Base-by-base conservation (phyloP, 306 rosid genomes). In the Urtica urens region DNA sequence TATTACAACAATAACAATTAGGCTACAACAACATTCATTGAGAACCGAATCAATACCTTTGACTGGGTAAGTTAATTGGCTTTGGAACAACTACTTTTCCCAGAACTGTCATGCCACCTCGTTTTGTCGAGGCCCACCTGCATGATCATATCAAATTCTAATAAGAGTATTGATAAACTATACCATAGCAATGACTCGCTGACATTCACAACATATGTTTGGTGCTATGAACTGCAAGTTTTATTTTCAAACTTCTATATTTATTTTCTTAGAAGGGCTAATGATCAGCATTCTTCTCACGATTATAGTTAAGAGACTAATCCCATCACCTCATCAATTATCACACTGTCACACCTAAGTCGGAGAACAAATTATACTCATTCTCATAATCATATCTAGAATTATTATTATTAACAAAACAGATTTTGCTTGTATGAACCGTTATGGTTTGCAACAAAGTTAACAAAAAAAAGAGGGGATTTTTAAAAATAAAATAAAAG, bases 31-130 rank as follows among this genome's bases (percentile, higher is more conserved):
- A 17, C 22, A 57, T 33, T 40, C 10, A 54, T 58, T 35, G 50
- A 59, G 61, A 46, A 57, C 25, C 46, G 79, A 29, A n/a, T n/a
- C n/a, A n/a, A 61, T 78, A 92, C 99, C 80, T 92, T 70, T 85
- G 93, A 80, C 94, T 92, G 17, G 96, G 99, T 49, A 92, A 74
- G 70, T 92, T 86, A 35, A 86, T 63, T 49, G 99, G 99, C 64
- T 80, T 92, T 59, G 99, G 99, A 65, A 78, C 95, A 4, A 78
- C 80, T 54, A 92, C 93, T 73, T 80, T 92, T 67, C 99, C 99
- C 56, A 86, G 69, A 57, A 86, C 93, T 46, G 86, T 92, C 96
- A 86, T 77, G 63, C 83, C 80, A 58, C 94, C 75, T 69, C 93
- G 83, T 73, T 82, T 75, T 75, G 87, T 46, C 54, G 54, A 18